phyloP scores from a whole-genome alignment of 495 filamentous ascomycete species.

The Pyronema domesticum region DNA sequence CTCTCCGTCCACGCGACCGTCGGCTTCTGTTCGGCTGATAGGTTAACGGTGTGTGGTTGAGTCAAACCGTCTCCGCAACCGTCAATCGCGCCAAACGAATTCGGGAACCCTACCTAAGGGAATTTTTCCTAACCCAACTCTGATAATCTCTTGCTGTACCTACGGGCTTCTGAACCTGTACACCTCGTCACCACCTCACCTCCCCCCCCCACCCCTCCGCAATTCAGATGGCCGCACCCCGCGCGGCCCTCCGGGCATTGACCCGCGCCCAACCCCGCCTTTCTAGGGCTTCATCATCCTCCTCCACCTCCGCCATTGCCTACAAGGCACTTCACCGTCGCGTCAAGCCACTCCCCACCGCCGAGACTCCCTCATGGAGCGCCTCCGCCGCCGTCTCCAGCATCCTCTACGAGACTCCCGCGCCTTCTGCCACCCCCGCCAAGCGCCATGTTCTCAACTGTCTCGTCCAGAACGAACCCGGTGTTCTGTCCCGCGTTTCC shows the following conservation, averaged over 20 bases:
- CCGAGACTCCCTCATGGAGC: constrained; percentile 71
- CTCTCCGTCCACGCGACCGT: constrained; percentile 3
- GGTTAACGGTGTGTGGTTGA: too few relatives aligned
- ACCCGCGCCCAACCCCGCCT: constrained; percentile 5
- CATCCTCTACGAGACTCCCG: constrained; percentile 95
- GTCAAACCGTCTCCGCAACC: too few relatives aligned
- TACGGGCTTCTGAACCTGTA: too few relatives aligned
- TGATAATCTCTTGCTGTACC: too few relatives aligned
- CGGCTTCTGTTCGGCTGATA: too few relatives aligned
- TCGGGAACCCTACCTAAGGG: too few relatives aligned
- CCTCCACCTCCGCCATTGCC: constrained; percentile 79
- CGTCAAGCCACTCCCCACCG: constrained; percentile 58
- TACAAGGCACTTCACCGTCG: constrained; percentile 96
- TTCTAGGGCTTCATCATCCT: constrained; percentile 28
- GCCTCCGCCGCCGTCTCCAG: constrained; percentile 88
- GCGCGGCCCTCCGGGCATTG: constrained; percentile 1
- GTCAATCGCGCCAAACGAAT: too few relatives aligned
- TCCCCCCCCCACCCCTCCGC: constrained; percentile 2
- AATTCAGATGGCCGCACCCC: constrained; percentile 1
- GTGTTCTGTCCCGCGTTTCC: constrained; percentile 87
- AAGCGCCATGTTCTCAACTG: constrained; percentile 95
- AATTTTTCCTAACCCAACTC: too few relatives aligned
- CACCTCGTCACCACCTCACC: neutral
- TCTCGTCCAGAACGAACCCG: constrained; percentile 95
- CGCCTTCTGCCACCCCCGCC: constrained; percentile 61